Evolutionary conservation across 2,329 filamentous ascomycete species (phyloP), one percentile per base, ranked within the genome.

Genomic region (Lecanosticta acicola): DNA sequence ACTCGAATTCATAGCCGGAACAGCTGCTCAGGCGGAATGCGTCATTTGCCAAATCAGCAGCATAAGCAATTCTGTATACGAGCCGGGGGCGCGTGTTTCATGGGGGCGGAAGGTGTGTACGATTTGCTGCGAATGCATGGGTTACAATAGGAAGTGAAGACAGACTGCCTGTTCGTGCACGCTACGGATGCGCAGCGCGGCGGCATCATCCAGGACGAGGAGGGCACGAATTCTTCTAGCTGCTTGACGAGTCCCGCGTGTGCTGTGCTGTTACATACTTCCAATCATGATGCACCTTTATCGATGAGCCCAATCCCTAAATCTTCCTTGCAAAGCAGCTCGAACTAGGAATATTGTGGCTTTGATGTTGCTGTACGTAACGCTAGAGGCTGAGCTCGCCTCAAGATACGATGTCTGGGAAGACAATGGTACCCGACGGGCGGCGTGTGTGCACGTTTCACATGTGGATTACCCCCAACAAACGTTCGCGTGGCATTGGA

Each of bases 51-150:
- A 20, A 37, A 41, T 37, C 24, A 34, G 50, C 35, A 41, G 45
- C 36, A 45, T 43, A 32, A 34, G 44, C 45, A 40, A 19, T 16
- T n/a, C 18, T 19, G 35, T 9, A 18, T 37, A 10, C 18, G 35
- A 16, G 35, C 11, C 35, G 19, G 35, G 35, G 14, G 17, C 35
- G 17, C 14, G 5, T 19, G 17, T 16, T 19, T 10, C 35, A n/a
- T n/a, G n/a, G 41, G 32, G 39, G 45, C 39, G 32, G 45, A 34
- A 24, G 43, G 36, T 17, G 38, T 51, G 43, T 51, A 46, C 43
- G 43, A 47, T 47, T 47, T 50, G 39, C 26, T 21, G 37, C 41
- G 38, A 29, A 29, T 29, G 37, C 49, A 51, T 51, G 49, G 49
- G 32, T 46, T 46, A 40, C 24, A 29, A 29, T 11, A 36, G 41